Evolutionary conservation across 345 rosid species (phyloP).

Genomic region (Adansonia digitata): DNA sequence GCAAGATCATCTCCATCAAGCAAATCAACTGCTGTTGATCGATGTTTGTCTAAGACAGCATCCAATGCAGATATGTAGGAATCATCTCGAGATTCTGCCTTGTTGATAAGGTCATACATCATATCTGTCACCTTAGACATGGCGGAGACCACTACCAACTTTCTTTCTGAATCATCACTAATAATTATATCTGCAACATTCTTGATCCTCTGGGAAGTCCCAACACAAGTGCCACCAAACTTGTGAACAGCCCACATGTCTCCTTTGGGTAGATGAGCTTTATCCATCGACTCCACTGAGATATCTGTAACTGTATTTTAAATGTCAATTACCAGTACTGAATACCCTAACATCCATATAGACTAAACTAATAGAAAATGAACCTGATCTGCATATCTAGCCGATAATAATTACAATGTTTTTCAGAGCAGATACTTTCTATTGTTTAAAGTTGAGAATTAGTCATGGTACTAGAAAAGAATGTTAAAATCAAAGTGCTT

Average conservation of each 20-base stretch:
- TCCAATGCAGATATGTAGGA: slow-evolving; percentile 72
- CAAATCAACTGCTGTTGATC: slow-evolving; percentile 67
- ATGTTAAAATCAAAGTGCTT: not conserved
- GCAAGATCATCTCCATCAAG: slow-evolving; percentile 79
- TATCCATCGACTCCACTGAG: slow-evolving; percentile 40
- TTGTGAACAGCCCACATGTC: slow-evolving; percentile 86
- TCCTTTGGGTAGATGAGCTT: slow-evolving; percentile 56
- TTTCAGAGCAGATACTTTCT: not conserved
- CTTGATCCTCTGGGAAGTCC: slow-evolving; percentile 77
- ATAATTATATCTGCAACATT: slow-evolving; percentile 71
- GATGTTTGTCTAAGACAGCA: slow-evolving; percentile 75
- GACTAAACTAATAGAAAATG: not conserved
- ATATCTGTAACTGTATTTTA: slow-evolving; percentile 36
- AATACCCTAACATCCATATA: not conserved
- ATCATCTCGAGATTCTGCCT: slow-evolving; percentile 85
- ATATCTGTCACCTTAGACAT: slow-evolving; percentile 99
- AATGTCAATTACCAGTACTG: not conserved
- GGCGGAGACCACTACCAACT: slow-evolving; percentile 87
- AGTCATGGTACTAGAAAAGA: not conserved
- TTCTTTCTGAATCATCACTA: slow-evolving; percentile 63
- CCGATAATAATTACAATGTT: not conserved
- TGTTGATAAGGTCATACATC: slow-evolving; percentile 87
- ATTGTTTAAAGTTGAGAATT: not conserved
- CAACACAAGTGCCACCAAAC: slow-evolving; percentile 98
- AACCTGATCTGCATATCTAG: not conserved